Percentiles rank a stretch among this genome's conserved stretches.
These are phyloP conservation scores for Coemansia nantahalensis DNA, from an alignment of 192 early-diverging fungal species.

Conservation along the genomic window DNA sequence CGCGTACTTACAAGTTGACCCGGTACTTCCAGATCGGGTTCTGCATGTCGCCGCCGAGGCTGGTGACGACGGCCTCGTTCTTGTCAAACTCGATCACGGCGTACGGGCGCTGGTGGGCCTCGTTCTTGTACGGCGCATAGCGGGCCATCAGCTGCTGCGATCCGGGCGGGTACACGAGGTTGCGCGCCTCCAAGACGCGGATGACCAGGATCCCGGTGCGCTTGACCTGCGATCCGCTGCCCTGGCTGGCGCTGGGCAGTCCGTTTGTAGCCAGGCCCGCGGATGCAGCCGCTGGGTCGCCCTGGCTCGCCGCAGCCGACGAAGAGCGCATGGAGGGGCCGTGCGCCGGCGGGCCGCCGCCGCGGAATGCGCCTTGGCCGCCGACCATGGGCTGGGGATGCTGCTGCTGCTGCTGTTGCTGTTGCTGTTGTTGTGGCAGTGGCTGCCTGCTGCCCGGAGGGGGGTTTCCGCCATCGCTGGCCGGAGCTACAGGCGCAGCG, in stretches of 20 bases:
- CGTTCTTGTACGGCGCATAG: conserved; percentile 56
- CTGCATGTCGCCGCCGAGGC: conserved; percentile 70
- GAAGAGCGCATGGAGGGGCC: conserved; percentile 18
- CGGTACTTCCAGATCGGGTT: conserved; percentile 77
- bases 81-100: conserved; percentile 93
- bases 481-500: conserved; percentile 8
- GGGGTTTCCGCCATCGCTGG: conserved; percentile 17
- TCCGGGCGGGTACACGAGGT: conserved; percentile 67
- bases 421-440: conserved; percentile 19
- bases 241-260: conserved; percentile 37
- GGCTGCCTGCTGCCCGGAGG: conserved; percentile 27
- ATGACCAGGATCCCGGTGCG: conserved; percentile 73
- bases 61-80: conserved; percentile 86
- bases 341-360: conserved; percentile 11
- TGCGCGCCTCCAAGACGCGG: conserved; percentile 78
- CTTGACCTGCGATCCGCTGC: conserved; percentile 28
- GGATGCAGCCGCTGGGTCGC: conserved; percentile 7
- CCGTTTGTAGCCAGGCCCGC: conserved; percentile 38
- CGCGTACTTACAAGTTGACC: conserved; percentile 70
- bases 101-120: conserved; percentile 75
- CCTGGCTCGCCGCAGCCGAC: conserved; percentile 17
- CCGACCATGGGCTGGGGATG: conserved; percentile 8
- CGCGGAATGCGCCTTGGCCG: conserved; percentile 11
- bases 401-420: conserved; percentile 17
- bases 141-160: conserved; percentile 55